These are phyloP conservation scores for Begonia masoniana DNA, from an alignment of 306 rosid genomes.

Conservation along the genomic window DNA sequence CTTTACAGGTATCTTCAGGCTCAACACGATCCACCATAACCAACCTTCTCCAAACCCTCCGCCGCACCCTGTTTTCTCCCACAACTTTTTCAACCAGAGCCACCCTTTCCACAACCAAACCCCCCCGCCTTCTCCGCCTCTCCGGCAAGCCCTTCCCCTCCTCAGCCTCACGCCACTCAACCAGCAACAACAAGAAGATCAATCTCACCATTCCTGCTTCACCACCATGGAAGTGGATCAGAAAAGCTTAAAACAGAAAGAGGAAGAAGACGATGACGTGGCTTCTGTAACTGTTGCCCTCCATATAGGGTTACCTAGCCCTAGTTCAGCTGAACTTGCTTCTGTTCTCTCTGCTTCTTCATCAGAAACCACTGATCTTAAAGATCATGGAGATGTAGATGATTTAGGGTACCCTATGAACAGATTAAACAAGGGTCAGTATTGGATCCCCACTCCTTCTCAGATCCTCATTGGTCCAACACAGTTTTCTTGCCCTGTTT, in stretches of 20 bases:
- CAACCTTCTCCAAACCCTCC: neutral
- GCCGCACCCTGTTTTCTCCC: neutral
- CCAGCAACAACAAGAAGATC: neutral
- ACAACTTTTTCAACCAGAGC: neutral
- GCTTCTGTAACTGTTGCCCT: slow-evolving; percentile 5
- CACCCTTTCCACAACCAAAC: neutral
- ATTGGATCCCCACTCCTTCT: slow-evolving; percentile 99
- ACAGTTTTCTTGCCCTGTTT: slow-evolving; percentile 96
- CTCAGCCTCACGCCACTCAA: neutral
- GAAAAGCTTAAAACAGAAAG: neutral
- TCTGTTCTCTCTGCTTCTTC: slow-evolving; percentile 50
- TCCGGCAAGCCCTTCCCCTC: slow-evolving; percentile 8
- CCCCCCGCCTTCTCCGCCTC: slow-evolving; percentile 1
- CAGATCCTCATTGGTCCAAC: slow-evolving; percentile 99
- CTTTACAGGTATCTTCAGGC: slow-evolving; percentile 30
- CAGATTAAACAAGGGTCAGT: slow-evolving; percentile 78
- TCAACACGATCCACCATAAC: slow-evolving; percentile 14
- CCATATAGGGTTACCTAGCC: slow-evolving; percentile 12
- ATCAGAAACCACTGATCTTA: slow-evolving; percentile 19
- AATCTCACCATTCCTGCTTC: neutral
- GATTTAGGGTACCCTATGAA: slow-evolving; percentile 29
- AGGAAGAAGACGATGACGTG: neutral
- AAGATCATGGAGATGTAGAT: slow-evolving; percentile 20
- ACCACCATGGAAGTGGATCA: neutral
- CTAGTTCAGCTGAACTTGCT: slow-evolving; percentile 7